A percentile compares a stretch with the other conserved stretches of the same genome.
Evolutionary conservation across 805 yeast genomes (phyloP).

Genomic region (Ogataea philodendri): DNA sequence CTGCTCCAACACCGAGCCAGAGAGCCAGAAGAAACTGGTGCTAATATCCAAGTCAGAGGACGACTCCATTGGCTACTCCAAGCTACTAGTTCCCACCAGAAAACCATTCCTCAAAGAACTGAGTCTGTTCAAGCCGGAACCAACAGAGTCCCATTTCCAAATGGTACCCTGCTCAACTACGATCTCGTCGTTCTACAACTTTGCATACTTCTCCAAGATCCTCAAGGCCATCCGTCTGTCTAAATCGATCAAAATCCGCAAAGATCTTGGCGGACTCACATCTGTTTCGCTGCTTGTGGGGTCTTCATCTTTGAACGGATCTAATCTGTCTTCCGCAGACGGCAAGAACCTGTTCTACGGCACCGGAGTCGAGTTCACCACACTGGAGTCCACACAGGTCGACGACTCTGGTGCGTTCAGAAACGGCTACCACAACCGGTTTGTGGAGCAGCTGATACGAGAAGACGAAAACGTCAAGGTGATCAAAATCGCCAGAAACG

Average conservation of each 20-base stretch:
- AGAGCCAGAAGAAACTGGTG: constrained; percentile 39
- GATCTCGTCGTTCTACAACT: constrained; percentile 50
- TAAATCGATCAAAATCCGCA: constrained; percentile 51
- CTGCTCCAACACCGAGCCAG: constrained; percentile 32
- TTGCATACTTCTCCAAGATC: constrained; percentile 45
- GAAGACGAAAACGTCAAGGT: constrained; percentile 35
- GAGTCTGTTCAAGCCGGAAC: constrained; percentile 34
- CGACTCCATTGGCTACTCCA: constrained; percentile 64
- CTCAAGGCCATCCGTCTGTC: constrained; percentile 50
- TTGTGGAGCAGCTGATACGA: constrained; percentile 32
- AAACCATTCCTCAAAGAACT: constrained; percentile 61
- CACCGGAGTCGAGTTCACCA: constrained; percentile 32
- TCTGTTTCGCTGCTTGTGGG: constrained; percentile 30
- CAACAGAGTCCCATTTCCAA: constrained; percentile 7
- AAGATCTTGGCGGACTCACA: constrained; percentile 48
- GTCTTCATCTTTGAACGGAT: constrained; percentile 11
- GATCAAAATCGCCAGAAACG: constrained; percentile 28
- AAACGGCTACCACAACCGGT: constrained; percentile 28
- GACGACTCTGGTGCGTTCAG: constrained; percentile 21
- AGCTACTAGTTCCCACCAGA: constrained; percentile 63
- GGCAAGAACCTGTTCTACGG: constrained; percentile 25
- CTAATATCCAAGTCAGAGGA: constrained; percentile 60
- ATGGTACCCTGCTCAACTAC: constrained; percentile 27
- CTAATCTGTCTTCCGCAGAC: constrained; percentile 9
- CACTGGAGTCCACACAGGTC: constrained; percentile 28